A percentile compares a stretch with the other conserved stretches of the same genome.
Conservation (phyloP, 371 early-diverging fungal species). For the Mucor plumbeus region DNA sequence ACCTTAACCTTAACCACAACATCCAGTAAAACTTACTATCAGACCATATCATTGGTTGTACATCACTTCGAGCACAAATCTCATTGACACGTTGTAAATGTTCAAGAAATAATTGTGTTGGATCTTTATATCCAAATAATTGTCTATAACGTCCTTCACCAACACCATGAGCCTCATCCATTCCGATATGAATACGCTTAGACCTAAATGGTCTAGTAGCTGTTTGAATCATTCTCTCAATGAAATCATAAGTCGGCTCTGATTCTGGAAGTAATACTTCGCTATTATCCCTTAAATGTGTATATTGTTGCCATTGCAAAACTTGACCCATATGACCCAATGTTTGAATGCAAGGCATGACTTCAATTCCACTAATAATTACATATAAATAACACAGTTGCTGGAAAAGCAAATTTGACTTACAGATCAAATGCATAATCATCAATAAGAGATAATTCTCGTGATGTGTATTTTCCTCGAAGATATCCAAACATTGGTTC, state of each 20-base stretch:
- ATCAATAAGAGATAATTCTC: conserved; percentile 74
- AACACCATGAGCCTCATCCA: conserved; percentile 89
- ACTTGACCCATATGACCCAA: conserved; percentile 90
- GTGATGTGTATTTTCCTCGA: conserved; percentile 72
- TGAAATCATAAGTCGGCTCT: conserved; percentile 79
- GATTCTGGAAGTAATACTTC: conserved; percentile 77
- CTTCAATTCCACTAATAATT: conserved; percentile 73
- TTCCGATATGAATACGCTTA: conserved; percentile 82
- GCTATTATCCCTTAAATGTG: conserved; percentile 75
- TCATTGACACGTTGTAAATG: conserved; percentile 76
- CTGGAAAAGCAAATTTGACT: neutral
- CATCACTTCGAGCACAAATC: conserved; percentile 65
- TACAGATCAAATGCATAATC: conserved; percentile 77
- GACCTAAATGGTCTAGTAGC: conserved; percentile 75
- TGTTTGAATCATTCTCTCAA: conserved; percentile 74
- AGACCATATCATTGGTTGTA: conserved; percentile 88
- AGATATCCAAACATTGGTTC: conserved; percentile 90
- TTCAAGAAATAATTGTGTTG: conserved; percentile 76
- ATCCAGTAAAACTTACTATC: conserved; percentile 65
- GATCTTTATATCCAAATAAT: conserved; percentile 75
- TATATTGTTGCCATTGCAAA: conserved; percentile 87
- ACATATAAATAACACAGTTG: neutral
- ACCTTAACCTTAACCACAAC: neutral
- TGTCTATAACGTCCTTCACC: conserved; percentile 83
- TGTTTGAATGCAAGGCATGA: conserved; percentile 90